phyloP scores from a whole-genome alignment of 2,329 filamentous ascomycete species.

The Thielaviopsis punctulata region DNA sequence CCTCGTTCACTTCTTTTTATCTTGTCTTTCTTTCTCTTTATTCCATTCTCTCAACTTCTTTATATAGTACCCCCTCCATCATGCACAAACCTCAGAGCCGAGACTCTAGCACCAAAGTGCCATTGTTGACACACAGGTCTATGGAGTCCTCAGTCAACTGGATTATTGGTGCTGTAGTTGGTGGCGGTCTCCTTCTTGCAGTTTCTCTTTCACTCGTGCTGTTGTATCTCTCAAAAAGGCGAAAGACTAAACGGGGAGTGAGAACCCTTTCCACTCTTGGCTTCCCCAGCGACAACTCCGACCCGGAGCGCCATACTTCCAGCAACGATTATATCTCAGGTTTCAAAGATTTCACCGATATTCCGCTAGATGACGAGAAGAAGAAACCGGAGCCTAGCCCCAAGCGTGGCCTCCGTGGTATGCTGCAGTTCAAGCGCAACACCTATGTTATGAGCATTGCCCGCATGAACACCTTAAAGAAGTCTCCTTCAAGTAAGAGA shows the following conservation, averaged over 20 bases:
- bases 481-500: neutral
- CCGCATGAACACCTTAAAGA: neutral
- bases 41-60: neutral
- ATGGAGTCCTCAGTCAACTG: constrained; percentile 17
- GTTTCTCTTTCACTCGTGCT: constrained; percentile 26
- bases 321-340: neutral
- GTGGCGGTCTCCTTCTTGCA: constrained; percentile 30
- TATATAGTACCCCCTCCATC: neutral
- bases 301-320: neutral
- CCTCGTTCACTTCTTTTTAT: neutral
- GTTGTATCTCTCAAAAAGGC: constrained; percentile 22
- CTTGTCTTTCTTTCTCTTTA: neutral
- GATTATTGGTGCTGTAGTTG: constrained; percentile 29
- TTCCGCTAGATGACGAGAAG: neutral
- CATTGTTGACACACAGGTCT: neutral
- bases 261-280: neutral
- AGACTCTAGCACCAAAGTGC: neutral
- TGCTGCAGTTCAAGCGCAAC: neutral
- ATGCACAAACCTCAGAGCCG: constrained; percentile 5
- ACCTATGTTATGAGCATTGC: neutral
- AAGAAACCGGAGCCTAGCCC: neutral
- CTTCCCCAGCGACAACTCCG: neutral
- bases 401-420: neutral
- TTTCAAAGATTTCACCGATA: neutral
- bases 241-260: constrained; percentile 11